Evolutionary conservation across 768 basidiomycete genomes (phyloP), one percentile per base, ranked within the genome.

Genomic region (Pisolithus orientalis): DNA sequence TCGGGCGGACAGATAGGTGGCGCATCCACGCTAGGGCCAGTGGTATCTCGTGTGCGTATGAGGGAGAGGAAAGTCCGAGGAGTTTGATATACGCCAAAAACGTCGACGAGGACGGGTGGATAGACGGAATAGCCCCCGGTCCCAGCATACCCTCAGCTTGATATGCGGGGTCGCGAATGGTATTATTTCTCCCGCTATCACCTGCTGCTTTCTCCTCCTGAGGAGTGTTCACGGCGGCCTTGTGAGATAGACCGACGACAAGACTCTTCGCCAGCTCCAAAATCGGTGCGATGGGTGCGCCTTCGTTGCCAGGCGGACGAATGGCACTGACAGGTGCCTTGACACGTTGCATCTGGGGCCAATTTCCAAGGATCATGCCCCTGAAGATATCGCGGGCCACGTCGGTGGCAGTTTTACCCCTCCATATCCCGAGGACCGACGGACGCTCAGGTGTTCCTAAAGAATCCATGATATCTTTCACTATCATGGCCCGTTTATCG

Each of bases 11-110:
- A 0, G 65, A 65, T 38, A 90, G 57, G 13, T 71, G 72, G 6
- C 77, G 75, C 88, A 90, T 90, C 88, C 91, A 91, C 17, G 79
- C 80, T 1, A 93, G 65, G 11, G 73, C 72, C 11, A 78, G 72
- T 0, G 89, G 84, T 28, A 93, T 83, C 65, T 90, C 85, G 0
- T 67, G 61, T 8, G 78, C 72, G 2, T 72, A 71, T 1, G 70
- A 68, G 11, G 31, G 17, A 3, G 46, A 37, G 31, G 72, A 71
- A 4, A 77, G 63, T 1, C 82, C 84, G 6, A 90, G 73, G 4
- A 90, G 70, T 47, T 75, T 59, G n/a, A 90, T 72, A 53, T 85
- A 84, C 11, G 80, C 63, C 25, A 75, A 72, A 54, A 80, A 90
- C 16, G 77, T 74, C 29, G 60, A 61, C 57, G 79, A 78, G 49